Base-by-base conservation (phyloP, 2,329 filamentous ascomycete species). In the Paracamarosporium sp. region DNA sequence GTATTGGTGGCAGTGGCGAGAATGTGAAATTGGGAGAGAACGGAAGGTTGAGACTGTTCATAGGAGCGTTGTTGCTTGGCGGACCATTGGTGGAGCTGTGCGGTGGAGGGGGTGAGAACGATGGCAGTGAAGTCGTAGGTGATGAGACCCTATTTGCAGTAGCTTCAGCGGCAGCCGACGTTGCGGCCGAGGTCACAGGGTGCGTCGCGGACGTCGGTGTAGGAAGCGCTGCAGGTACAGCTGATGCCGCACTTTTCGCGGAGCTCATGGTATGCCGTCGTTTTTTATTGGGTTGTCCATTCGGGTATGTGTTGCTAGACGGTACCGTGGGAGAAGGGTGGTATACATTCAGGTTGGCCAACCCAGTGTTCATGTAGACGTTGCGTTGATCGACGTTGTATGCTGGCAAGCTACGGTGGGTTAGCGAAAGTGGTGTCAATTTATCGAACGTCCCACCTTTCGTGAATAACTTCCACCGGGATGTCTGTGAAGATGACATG, bases 401-500 rank as follows among this genome's bases (percentile, higher is more conserved):
- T 7, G 72, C 71, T 11, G 74, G 61, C 22, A 76, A 60, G 47
- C 71, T 76, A 22, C 11, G 31, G 4, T 31, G 36, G 30, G 43
- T 72, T 48, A 70, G 68, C 51, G 13, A 11, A 13, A 5, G 43
- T 17, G 40, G 28, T 13, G 24, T 25, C 13, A 20, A 38, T 17
- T 15, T 30, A n/a, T 20, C 17, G n/a, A n/a, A 41, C 63, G 62
- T 84, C 48, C 13, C 25, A 86, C 52, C 82, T 79, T 65, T 90
- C 86, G 13, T 85, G 80, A 2, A 83, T 77, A 41, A 84, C 83
- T 60, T 91, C 88, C 13, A 88, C 77, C 7, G 83, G 76, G 1
- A 90, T 83, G 65, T 94, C 90, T 1, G 85, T 79, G 53, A 95
- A 85, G 15, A 85, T 89, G 35, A 94, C 81, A 68, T 93, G 90